phyloP scores from a whole-genome alignment of 2,329 filamentous ascomycete genomes.

The Cladosporium austrohemisphaericum region DNA sequence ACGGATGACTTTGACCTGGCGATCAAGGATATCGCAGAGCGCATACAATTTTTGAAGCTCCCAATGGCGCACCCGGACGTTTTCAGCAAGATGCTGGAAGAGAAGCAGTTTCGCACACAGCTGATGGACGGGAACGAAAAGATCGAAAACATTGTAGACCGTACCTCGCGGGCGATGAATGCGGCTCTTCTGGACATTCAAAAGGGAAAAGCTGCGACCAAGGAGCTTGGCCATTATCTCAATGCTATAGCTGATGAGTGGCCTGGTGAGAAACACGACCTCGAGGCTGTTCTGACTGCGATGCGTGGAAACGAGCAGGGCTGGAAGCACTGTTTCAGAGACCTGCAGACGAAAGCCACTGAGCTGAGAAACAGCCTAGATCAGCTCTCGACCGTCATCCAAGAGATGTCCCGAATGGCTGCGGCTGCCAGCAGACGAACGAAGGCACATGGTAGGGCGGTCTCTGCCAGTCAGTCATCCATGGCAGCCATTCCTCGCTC shows the following conservation, averaged over 20 bases:
- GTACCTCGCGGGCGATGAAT: slow-evolving; percentile 71
- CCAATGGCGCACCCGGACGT: slow-evolving; percentile 77
- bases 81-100: slow-evolving; percentile 84
- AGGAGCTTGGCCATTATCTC: slow-evolving; percentile 74
- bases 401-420: slow-evolving; percentile 81
- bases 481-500: slow-evolving; percentile 19
- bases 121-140: slow-evolving; percentile 84
- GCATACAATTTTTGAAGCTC: slow-evolving; percentile 74
- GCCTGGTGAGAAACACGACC: slow-evolving; percentile 56
- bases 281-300: slow-evolving; percentile 73
- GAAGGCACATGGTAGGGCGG: slow-evolving; percentile 20
- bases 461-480: slow-evolving; percentile 16
- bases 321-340: slow-evolving; percentile 77
- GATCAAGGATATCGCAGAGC: slow-evolving; percentile 71
- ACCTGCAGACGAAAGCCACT: slow-evolving; percentile 69
- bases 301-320: slow-evolving; percentile 93
- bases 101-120: slow-evolving; percentile 74
- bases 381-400: slow-evolving; percentile 71
- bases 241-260: slow-evolving; percentile 59
- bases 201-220: slow-evolving; percentile 71
- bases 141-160: slow-evolving; percentile 82
- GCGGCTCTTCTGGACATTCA: slow-evolving; percentile 75
- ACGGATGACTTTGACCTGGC: slow-evolving; percentile 81
- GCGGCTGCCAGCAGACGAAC: slow-evolving; percentile 77
- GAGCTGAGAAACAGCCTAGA: slow-evolving; percentile 66